Percentiles rank a stretch among this genome's conserved stretches.
Conservation (phyloP, 2,329 filamentous ascomycete species). For the Hypoxylon sp. region DNA sequence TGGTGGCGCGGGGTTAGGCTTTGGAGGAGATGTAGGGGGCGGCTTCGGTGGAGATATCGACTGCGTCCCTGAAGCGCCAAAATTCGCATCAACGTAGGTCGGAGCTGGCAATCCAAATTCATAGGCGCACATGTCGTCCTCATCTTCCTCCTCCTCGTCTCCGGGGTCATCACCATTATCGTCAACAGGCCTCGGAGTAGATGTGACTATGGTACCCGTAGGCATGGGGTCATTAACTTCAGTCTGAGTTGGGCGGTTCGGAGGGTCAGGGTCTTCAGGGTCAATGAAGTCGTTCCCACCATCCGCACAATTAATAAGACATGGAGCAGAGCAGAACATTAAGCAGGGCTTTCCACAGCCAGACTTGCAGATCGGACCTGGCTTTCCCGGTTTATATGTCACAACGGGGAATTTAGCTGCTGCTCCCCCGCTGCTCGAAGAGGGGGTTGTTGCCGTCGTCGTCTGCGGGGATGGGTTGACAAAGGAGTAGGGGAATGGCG, state of each 20-base stretch:
- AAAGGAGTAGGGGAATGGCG: constrained; percentile 20
- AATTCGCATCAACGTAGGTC: constrained; percentile 13
- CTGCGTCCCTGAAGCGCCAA: constrained; percentile 7
- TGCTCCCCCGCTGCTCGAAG: neutral
- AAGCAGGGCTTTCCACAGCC: constrained; percentile 15
- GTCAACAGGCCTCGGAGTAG: constrained; percentile 2
- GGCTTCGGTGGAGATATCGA: constrained; percentile 8
- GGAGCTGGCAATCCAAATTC: constrained; percentile 15
- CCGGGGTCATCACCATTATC: neutral
- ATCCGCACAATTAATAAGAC: constrained; percentile 14
- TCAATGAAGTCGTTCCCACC: constrained; percentile 16
- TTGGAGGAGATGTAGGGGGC: constrained; percentile 5
- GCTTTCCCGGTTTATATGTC: constrained; percentile 11
- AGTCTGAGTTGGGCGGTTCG: neutral
- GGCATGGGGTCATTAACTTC: constrained; percentile 8
- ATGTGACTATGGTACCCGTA: neutral
- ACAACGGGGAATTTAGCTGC: constrained; percentile 13
- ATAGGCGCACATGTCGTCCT: constrained; percentile 16
- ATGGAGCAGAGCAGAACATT: constrained; percentile 13
- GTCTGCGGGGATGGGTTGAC: neutral
- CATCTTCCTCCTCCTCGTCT: constrained; percentile 20
- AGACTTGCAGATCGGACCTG: constrained; percentile 18
- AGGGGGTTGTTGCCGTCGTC: neutral
- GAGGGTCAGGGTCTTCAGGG: constrained; percentile 15
- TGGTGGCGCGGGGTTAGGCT: constrained; percentile 13